Evolutionary conservation across 805 yeast species (phyloP).

Genomic region (Starmera quercuum): DNA sequence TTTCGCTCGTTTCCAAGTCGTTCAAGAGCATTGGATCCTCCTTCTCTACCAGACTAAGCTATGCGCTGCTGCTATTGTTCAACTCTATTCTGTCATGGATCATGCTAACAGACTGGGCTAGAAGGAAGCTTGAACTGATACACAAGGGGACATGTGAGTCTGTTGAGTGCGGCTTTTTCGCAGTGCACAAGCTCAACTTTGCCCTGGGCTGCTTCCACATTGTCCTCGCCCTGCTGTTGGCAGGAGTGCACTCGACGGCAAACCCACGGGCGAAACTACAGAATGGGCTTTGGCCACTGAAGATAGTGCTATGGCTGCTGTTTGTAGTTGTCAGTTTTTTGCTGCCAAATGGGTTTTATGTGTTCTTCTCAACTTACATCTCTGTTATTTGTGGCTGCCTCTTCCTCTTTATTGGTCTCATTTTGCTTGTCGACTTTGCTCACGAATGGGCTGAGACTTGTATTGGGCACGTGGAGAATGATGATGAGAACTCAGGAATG

Average conservation of each 20-base stretch:
- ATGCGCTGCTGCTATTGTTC: conserved; percentile 69
- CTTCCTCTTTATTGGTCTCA: conserved; percentile 83
- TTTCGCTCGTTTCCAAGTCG: conserved; percentile 53
- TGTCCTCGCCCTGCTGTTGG: conserved; percentile 53
- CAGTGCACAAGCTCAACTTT: conserved; percentile 88
- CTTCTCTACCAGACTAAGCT: conserved; percentile 77
- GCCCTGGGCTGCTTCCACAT: conserved; percentile 80
- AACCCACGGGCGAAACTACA: conserved; percentile 79
- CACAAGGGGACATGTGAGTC: conserved; percentile 73
- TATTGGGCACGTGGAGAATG: conserved; percentile 81
- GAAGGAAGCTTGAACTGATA: conserved; percentile 62
- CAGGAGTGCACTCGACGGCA: conserved; percentile 69
- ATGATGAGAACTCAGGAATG: conserved; percentile 45
- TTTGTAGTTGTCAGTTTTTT: conserved; percentile 59
- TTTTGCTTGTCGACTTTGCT: conserved; percentile 90
- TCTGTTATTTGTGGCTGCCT: conserved; percentile 79
- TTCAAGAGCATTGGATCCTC: conserved; percentile 50
- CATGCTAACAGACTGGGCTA: conserved; percentile 76
- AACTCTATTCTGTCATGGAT: conserved; percentile 89
- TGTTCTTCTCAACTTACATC: conserved; percentile 85
- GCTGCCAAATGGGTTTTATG: conserved; percentile 81
- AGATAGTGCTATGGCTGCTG: conserved; percentile 51
- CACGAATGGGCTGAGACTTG: conserved; percentile 99
- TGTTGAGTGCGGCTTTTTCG: conserved; percentile 83
- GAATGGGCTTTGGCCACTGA: conserved; percentile 87